phyloP scores from a whole-genome alignment of 1,284 basidiomycete genomes.

The Porodaedalea pini region DNA sequence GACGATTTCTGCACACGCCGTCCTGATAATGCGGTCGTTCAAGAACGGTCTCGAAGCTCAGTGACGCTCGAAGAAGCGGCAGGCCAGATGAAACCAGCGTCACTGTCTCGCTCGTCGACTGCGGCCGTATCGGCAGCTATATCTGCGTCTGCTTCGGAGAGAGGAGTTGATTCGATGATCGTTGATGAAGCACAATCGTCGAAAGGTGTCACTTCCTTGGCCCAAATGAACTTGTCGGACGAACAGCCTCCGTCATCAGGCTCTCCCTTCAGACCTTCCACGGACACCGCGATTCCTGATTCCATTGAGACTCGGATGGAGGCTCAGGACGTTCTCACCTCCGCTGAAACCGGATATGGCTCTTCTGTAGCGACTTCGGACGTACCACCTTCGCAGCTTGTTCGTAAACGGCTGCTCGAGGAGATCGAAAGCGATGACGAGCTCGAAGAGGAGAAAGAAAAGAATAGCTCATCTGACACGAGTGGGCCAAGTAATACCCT shows the following conservation, averaged over 20 bases:
- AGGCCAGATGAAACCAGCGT: not conserved
- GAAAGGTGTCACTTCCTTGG: not conserved
- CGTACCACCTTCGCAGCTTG: not conserved
- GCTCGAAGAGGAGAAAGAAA: not conserved
- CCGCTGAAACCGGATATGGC: not conserved
- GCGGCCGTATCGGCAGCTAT: not conserved
- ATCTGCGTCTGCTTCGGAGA: not conserved
- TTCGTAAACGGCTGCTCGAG: constrained; percentile 1
- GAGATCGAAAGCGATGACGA: not conserved
- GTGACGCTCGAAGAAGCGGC: constrained; percentile 17
- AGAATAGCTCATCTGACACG: not conserved
- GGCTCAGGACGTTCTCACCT: not conserved
- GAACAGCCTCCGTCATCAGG: not conserved
- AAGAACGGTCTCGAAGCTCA: constrained; percentile 15
- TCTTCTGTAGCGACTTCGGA: not conserved
- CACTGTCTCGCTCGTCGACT: not conserved
- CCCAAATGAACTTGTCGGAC: not conserved
- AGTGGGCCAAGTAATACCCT: not conserved
- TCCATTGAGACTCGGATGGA: not conserved
- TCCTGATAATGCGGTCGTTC: not conserved
- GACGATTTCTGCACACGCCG: constrained; percentile 11
- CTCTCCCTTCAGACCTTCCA: not conserved
- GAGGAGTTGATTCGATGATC: not conserved
- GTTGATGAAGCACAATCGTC: not conserved
- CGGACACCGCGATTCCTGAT: not conserved